Evolutionary conservation across 495 filamentous ascomycete genomes (phyloP), one percentile per base, ranked within the genome.

Genomic region (Lasiosphaeria hispida): DNA sequence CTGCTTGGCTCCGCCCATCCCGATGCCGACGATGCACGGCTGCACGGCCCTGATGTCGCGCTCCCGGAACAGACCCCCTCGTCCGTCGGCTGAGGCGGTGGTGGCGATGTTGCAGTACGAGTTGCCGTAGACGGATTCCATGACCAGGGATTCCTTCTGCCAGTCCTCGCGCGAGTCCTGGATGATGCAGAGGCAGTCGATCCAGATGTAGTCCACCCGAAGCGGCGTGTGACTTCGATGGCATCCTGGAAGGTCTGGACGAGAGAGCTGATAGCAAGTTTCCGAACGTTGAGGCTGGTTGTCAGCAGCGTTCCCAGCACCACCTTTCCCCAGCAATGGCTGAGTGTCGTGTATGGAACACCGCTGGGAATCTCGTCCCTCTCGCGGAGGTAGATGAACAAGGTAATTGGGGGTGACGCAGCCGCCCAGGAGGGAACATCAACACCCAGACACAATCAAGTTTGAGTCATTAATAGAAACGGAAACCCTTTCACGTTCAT

Each of bases 131-230:
- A 69, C 49, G 19, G 35, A 1, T 13, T 42, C 48, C 66, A 68
- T 68, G 11, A 42, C 23, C 7, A 23, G 38, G 1, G 57, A 45
- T 36, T 66, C 63, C 23, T 1, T 39, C 0, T 14, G 39, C 66
- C 66, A 69, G 48, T 69, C 67, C 2, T 63, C 18, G 10, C 1
- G 18, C 10, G n/a, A 30, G 5, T 30, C 23, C 5, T 30, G 34
- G 36, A 67, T 52, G 18, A 53, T 53, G 49, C 55, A 57, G 11
- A 57, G 11, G 55, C 51, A 58, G 53, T 69, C 66, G 38, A 69
- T 63, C 66, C 67, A 70, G 42, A 70, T 48, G 42, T 61, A 64
- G 23, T 55, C 18, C 6, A 69, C 17, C 6, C 15, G 48, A 4
- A 59, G 23, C 23, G 40, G 41, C 50, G 55, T 7, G 56, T 42